Conservation (phyloP, 345 rosid species). For the Chamaenerion angustifolium region DNA sequence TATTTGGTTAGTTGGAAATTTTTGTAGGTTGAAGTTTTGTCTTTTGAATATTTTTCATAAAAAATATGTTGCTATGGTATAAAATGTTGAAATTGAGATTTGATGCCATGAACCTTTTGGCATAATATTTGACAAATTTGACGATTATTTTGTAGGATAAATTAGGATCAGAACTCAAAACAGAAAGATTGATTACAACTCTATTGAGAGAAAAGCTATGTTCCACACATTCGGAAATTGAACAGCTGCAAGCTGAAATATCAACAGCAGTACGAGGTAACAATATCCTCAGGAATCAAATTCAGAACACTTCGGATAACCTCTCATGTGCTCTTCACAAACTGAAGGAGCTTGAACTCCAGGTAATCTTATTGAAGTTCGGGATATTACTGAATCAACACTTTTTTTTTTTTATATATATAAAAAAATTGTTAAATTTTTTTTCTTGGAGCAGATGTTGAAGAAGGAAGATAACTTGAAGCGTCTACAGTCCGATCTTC, state of each 20-base stretch:
- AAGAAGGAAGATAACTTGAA: conserved; percentile 62
- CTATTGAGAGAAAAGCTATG: conserved; percentile 73
- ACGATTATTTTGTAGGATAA: conserved; percentile 31
- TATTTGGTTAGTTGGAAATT: too few relatives aligned
- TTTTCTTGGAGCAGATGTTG: conserved; percentile 29
- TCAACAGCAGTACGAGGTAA: conserved; percentile 74
- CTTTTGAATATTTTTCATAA: too few relatives aligned
- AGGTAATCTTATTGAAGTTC: conserved; percentile 26
- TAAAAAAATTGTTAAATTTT: background rate
- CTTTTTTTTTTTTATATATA: background rate
- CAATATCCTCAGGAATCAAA: conserved; percentile 60
- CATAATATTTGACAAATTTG: background rate
- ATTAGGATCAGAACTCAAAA: conserved; percentile 47
- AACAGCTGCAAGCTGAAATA: conserved; percentile 74
- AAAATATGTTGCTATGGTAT: too few relatives aligned
- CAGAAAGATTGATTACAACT: conserved; percentile 58
- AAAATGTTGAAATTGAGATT: background rate
- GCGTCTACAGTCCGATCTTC: conserved; percentile 39
- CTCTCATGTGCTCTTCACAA: conserved; percentile 54
- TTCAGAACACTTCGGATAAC: conserved; percentile 56
- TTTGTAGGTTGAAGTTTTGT: too few relatives aligned
- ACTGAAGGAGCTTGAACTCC: conserved; percentile 65
- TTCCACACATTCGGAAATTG: conserved; percentile 71
- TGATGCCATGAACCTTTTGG: background rate
- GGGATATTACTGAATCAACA: background rate